Evolutionary conservation across 2,329 filamentous ascomycete species (phyloP).

Genomic region (Nakataea oryzae): DNA sequence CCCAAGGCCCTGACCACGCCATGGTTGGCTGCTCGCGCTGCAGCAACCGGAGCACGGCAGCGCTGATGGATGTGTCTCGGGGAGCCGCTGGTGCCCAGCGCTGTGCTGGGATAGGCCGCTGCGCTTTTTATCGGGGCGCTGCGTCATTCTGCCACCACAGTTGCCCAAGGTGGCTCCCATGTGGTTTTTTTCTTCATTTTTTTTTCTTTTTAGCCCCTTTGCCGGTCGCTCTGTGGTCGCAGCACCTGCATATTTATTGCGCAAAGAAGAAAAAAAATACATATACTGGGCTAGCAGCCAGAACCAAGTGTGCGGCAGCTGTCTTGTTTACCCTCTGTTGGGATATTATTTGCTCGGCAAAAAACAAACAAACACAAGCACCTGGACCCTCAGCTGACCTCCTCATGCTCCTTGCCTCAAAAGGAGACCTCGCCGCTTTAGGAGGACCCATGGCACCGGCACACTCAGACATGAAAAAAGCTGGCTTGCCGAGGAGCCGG

Average conservation of each 20-base stretch:
- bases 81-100: not conserved
- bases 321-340: not conserved
- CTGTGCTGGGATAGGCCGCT: not conserved
- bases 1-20: not conserved
- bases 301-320: not conserved
- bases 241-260: not conserved
- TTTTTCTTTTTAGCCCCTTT: too few species aligned
- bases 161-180: not conserved
- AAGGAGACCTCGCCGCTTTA: not conserved
- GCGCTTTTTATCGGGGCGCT: not conserved
- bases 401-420: not conserved
- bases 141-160: not conserved
- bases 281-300: not conserved
- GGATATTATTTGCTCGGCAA: not conserved
- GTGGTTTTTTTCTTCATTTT: not conserved
- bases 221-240: not conserved
- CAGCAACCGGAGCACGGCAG: not conserved
- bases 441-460: not conserved
- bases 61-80: not conserved
- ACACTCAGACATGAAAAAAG: not conserved
- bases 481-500: constrained; percentile 20
- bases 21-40: not conserved
- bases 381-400: not conserved
- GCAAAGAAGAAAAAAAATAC: not conserved
- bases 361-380: too few species aligned